Base-by-base conservation (phyloP, 345 rosid species). In the Euclidium syriacum region DNA sequence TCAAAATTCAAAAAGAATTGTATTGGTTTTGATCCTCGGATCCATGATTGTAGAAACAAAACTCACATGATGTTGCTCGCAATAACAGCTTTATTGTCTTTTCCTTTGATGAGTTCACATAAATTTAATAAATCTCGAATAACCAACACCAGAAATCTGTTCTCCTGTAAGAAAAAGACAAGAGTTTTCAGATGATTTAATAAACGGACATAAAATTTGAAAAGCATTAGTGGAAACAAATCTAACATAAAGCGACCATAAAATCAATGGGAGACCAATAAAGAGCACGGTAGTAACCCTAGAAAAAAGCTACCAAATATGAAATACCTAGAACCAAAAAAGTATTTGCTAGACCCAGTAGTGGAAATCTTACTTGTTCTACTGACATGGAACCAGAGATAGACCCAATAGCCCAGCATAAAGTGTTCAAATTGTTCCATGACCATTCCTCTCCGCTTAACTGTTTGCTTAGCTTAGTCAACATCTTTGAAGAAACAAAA, bases 331-430 rank as follows among this genome's bases (percentile, higher is more conserved):
- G 39, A 20, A 14, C 18, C 14, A 47, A 43, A 18, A 25, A 30
- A 14, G 23, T 18, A 52, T 65, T n/a, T 55, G 30, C 44, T 48
- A 52, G 52, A 67, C 30, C 42, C 39, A 54, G 63, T 16, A 54
- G 63, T 16, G 6, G 20, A 65, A 35, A 61, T 25, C 29, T 42
- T 80, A 90, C 97, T 89, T 94, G 99, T 15, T 94, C 97, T 66
- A 84, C 92, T 90, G 77, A 67, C 99, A 94, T 94, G 64, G 97
- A 94, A 41, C 99, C 97, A 68, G 99, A 94, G 41, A 94, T 94
- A 52, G 99, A 94, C 65, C 99, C 97, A 60, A 94, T 94, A 39
- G 97, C 99, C 99, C 99, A 94, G 79, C 99, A 94, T 42, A 94
- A 75, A 4, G 99, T 94, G 67, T 87, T 94, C 38, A 94, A 60